These are phyloP conservation scores for Bryoerythrophyllum caledonicum DNA, from an alignment of 225 moss, liverwort and hornwort genomes.

Conservation along the genomic window DNA sequence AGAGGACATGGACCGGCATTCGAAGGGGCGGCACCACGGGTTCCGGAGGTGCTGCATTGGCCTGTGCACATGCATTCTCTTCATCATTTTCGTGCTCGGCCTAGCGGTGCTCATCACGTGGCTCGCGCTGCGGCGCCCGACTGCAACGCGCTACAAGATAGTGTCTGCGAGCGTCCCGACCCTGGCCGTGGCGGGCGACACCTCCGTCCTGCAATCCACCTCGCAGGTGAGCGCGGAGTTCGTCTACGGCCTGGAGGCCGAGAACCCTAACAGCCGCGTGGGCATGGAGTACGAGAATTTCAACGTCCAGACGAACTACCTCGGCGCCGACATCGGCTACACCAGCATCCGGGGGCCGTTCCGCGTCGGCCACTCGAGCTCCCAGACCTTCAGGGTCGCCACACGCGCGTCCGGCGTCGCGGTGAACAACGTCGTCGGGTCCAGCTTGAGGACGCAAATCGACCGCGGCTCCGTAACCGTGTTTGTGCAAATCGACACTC, in stretches of 20 bases:
- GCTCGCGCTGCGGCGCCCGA: slow-evolving; percentile 36
- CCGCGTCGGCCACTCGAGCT: slow-evolving; percentile 21
- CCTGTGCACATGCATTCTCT: slow-evolving; percentile 27
- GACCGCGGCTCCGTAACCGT: slow-evolving; percentile 6
- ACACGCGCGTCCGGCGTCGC: slow-evolving; percentile 1
- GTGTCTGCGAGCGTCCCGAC: slow-evolving; percentile 33
- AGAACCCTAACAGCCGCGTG: slow-evolving; percentile 37
- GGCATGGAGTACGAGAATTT: slow-evolving; percentile 44
- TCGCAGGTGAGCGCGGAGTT: slow-evolving; percentile 34
- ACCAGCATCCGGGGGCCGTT: slow-evolving; percentile 30
- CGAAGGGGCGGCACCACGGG: slow-evolving; percentile 14
- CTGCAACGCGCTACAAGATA: slow-evolving; percentile 35
- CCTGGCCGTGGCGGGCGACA: slow-evolving; percentile 27
- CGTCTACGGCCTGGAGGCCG: slow-evolving; percentile 35
- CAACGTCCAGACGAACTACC: slow-evolving; percentile 28
- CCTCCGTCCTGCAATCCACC: slow-evolving; percentile 25
- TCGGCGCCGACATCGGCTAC: slow-evolving; percentile 37
- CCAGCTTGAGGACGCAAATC: slow-evolving; percentile 21
- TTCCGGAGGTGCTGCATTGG: slow-evolving; percentile 12
- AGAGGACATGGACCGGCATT: slow-evolving; percentile 17
- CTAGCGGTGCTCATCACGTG: slow-evolving; percentile 35
- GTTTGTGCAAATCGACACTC: slow-evolving; percentile 33
- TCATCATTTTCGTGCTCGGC: slow-evolving; percentile 34
- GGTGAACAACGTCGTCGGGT: slow-evolving; percentile 34
- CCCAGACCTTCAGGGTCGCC: slow-evolving; percentile 12